Percentiles rank a stretch among this genome's conserved stretches.
Evolutionary conservation across 2,329 filamentous ascomycete species (phyloP).

Genomic region (Aspergillus quadrilineatus): DNA sequence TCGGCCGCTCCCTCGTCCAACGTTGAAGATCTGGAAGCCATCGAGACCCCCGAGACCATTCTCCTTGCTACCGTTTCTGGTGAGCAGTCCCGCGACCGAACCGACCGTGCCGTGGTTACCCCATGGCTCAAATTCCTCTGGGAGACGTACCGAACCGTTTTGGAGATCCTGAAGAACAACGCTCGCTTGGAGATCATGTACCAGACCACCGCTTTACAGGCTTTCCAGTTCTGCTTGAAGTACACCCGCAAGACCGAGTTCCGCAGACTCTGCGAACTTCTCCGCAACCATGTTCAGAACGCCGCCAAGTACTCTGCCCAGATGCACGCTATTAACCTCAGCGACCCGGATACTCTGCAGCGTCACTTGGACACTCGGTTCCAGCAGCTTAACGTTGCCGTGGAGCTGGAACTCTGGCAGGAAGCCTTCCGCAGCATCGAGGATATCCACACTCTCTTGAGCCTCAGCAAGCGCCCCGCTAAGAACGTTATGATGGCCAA

Average conservation of each 20-base stretch:
- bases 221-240: constrained; percentile 98
- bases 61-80: constrained; percentile 96
- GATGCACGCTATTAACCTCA: constrained; percentile 99
- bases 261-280: constrained; percentile 93
- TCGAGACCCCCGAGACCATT: constrained; percentile 96
- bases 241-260: constrained; percentile 99
- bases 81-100: constrained; percentile 95
- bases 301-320: constrained; percentile 98
- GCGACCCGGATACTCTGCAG: constrained; percentile 94
- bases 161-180: constrained; percentile 99
- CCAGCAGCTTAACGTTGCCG: constrained; percentile 96
- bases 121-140: constrained; percentile 99
- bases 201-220: constrained; percentile 95
- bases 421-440: constrained; percentile 99
- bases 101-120: constrained; percentile 95
- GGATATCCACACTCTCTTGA: constrained; percentile 96
- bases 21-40: constrained; percentile 93
- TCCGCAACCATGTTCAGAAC: constrained; percentile 98
- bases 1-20: constrained; percentile 69
- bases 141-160: constrained; percentile 97
- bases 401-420: constrained; percentile 97
- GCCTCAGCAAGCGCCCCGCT: constrained; percentile 92
- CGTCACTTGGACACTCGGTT: constrained; percentile 97
- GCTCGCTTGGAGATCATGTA: constrained; percentile 96
- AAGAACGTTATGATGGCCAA: constrained; percentile 99